Conservation (phyloP, 139 green algal genomes). For the Asterochloris sp. region DNA sequence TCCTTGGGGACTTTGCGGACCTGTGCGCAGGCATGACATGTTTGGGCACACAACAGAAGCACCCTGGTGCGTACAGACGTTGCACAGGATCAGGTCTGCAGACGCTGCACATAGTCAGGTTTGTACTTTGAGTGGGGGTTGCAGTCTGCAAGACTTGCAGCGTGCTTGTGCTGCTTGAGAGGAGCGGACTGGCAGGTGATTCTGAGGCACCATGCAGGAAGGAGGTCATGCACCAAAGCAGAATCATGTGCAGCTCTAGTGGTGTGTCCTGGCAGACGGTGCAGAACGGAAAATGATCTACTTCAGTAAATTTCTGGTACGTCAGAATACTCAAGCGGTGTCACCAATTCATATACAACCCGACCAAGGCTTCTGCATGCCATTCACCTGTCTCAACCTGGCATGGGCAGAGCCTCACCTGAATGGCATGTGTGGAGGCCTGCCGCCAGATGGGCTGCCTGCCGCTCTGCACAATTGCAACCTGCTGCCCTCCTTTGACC, state of each 20-base stretch:
- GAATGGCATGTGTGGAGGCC: conserved; percentile 73
- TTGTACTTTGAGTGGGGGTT: not conserved
- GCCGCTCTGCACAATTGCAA: conserved; percentile 82
- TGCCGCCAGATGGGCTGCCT: conserved; percentile 75
- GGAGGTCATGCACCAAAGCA: not conserved
- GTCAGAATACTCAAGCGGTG: no score
- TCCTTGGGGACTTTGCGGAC: conserved; percentile 9
- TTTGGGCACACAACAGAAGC: not conserved
- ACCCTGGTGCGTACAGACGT: no score
- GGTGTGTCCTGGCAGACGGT: not conserved
- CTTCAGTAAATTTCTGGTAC: not conserved
- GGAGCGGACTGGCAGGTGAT: no score
- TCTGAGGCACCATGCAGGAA: no score
- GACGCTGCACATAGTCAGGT: not conserved
- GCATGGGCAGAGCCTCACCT: conserved; percentile 30
- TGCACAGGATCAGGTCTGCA: not conserved
- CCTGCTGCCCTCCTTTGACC: conserved; percentile 57
- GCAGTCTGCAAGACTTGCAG: not conserved
- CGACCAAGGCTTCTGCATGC: not conserved
- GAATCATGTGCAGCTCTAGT: not conserved
- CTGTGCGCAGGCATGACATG: not conserved
- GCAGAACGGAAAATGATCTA: not conserved
- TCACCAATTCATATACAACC: no score
- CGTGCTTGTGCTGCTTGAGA: not conserved
- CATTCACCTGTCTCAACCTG: no score